Percentiles rank a stretch among this genome's conserved stretches.
Conservation (phyloP, 169 alveolate genomes). For the Plasmodium ovale region DNA sequence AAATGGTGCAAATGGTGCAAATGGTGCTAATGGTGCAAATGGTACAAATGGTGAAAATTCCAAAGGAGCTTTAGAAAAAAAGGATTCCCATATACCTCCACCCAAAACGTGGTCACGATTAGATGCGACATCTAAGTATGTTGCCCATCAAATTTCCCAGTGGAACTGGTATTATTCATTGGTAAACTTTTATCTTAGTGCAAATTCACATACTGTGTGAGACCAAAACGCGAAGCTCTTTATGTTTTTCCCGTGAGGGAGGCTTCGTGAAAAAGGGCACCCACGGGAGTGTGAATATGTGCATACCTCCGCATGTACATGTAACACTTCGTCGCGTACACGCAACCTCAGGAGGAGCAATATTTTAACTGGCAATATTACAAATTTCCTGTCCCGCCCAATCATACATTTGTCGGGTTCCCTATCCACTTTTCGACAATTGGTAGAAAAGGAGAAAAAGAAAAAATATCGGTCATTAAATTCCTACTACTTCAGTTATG, state of each 20-base stretch:
- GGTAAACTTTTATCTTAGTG: constrained; percentile 30
- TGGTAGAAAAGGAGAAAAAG: constrained; percentile 7
- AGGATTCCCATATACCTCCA: constrained; percentile 23
- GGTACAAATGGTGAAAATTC: constrained; percentile 29
- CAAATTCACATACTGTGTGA: background rate
- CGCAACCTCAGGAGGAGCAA: constrained; percentile 89
- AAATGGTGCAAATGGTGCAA: constrained; percentile 7
- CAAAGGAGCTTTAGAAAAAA: constrained; percentile 19
- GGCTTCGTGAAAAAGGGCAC: no score
- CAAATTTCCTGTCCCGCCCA: constrained; percentile 87
- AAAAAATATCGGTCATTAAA: background rate
- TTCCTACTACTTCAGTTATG: background rate
- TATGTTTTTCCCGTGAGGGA: no score
- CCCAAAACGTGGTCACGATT: constrained; percentile 85
- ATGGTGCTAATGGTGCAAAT: constrained; percentile 62
- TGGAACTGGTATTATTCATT: constrained; percentile 89
- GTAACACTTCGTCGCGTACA: no score
- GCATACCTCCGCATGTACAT: background rate
- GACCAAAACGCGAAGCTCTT: no score
- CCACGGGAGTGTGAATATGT: background rate
- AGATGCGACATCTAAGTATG: constrained; percentile 80
- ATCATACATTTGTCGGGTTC: constrained; percentile 90
- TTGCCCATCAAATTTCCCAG: constrained; percentile 81
- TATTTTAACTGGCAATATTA: constrained; percentile 87
- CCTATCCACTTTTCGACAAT: constrained; percentile 89